Conservation (phyloP, 164 flowering plant genomes). For the Berberis thunbergii region DNA sequence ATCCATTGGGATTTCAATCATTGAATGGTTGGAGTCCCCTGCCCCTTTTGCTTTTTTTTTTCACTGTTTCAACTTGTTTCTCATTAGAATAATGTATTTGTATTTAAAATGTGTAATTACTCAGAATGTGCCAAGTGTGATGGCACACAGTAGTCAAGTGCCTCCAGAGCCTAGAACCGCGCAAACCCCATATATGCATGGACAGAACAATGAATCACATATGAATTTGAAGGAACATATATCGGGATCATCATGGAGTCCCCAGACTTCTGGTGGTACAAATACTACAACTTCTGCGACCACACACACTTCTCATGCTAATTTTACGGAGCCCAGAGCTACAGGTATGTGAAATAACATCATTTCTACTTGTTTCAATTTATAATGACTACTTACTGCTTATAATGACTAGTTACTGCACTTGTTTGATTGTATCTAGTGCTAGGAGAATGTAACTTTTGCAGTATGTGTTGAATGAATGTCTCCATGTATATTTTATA, state of each 20-base stretch:
- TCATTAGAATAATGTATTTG: background rate
- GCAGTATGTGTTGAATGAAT: too few species aligned
- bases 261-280: constrained; percentile 20
- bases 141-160: constrained; percentile 24
- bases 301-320: constrained; percentile 5
- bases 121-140: constrained; percentile 62
- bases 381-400: background rate
- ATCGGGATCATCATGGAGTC: constrained; percentile 21
- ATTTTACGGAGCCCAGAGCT: constrained; percentile 23
- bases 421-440: too few species aligned
- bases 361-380: background rate
- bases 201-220: constrained; percentile 22
- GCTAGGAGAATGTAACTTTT: too few species aligned
- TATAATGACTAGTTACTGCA: background rate
- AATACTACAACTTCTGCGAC: constrained; percentile 9
- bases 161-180: constrained; percentile 24
- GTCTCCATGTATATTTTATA: background rate
- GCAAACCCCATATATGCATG: constrained; percentile 20
- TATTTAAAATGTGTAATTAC: constrained; percentile 9
- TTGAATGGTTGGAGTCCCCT: background rate
- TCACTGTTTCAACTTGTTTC: background rate
- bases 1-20: too few species aligned
- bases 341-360: constrained; percentile 28
- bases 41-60: background rate
- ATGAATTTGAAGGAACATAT: constrained; percentile 13